phyloP scores from a whole-genome alignment of 1,284 basidiomycete species.

The Anthracocystis panici-leucophaei region DNA sequence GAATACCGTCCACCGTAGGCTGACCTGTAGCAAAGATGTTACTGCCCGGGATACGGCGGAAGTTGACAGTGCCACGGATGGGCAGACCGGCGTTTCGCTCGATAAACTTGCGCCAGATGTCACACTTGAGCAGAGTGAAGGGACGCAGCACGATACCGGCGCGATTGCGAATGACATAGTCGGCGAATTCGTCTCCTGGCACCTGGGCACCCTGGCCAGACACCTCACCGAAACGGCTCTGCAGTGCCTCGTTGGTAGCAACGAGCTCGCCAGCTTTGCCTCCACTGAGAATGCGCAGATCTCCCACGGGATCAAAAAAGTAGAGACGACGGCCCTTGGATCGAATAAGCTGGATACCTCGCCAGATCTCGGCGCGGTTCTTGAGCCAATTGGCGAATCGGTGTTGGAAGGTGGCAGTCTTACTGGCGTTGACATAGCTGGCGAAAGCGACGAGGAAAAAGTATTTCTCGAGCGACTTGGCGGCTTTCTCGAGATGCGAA shows the following conservation, averaged over 20 bases:
- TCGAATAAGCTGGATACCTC: conserved; percentile 67
- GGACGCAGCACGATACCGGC: conserved; percentile 66
- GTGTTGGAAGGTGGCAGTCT: conserved; percentile 76
- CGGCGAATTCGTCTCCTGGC: conserved; percentile 68
- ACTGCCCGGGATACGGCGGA: conserved; percentile 85
- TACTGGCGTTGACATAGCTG: conserved; percentile 82
- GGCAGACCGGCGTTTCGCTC: conserved; percentile 49
- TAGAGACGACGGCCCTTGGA: conserved; percentile 63
- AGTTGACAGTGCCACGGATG: conserved; percentile 92
- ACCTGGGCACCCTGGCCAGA: conserved; percentile 53
- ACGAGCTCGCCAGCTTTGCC: conserved; percentile 54
- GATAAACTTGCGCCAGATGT: conserved; percentile 67
- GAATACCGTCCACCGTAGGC: conserved; percentile 89
- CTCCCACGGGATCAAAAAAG: conserved; percentile 68
- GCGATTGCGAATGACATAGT: conserved; percentile 67
- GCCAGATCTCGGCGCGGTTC: conserved; percentile 91
- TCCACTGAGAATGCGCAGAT: conserved; percentile 58
- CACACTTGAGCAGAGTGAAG: conserved; percentile 65
- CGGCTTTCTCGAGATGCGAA: conserved; percentile 59
- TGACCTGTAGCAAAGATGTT: conserved; percentile 80
- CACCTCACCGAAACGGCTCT: conserved; percentile 47
- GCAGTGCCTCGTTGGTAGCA: conserved; percentile 48
- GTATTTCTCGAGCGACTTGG: conserved; percentile 73
- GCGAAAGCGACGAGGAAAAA: conserved; percentile 97
- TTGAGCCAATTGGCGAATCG: conserved; percentile 88